Percentiles rank a stretch among this genome's conserved stretches.
Evolutionary conservation across 371 early-diverging fungal species (phyloP).

Genomic region (Scutellospora calospora): DNA sequence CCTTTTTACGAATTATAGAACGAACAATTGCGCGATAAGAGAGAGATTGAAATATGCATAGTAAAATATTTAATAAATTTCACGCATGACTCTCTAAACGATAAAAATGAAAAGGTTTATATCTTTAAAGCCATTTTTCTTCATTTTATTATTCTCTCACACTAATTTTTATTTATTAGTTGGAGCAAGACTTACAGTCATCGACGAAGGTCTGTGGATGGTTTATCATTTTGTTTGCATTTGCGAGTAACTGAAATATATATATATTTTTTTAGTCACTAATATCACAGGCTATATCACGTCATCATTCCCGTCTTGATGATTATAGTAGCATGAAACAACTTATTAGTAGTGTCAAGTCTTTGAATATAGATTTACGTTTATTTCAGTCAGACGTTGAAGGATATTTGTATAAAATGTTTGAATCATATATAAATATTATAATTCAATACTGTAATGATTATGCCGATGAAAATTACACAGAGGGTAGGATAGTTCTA

Average conservation of each 20-base stretch:
- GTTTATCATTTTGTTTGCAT: background rate
- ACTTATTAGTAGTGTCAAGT: background rate
- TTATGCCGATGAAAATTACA: background rate
- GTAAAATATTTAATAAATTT: constrained; percentile 20
- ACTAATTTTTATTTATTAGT: background rate
- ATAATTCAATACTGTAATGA: background rate
- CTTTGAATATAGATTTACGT: background rate
- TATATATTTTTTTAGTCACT: constrained; percentile 9
- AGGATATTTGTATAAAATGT: background rate
- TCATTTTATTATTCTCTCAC: background rate
- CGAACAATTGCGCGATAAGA: constrained; percentile 32
- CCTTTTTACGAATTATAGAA: background rate
- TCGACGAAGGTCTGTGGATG: background rate
- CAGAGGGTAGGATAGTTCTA: background rate
- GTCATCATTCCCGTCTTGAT: background rate
- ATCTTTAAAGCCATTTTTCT: background rate
- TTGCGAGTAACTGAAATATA: background rate
- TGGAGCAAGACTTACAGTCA: constrained; percentile 1
- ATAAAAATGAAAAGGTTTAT: constrained; percentile 15
- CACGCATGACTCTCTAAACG: background rate
- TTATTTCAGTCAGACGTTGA: background rate
- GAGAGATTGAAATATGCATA: constrained; percentile 28
- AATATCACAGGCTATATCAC: background rate
- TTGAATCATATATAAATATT: background rate
- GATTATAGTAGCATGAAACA: background rate